Evolutionary conservation across 1,284 basidiomycete genomes (phyloP).

Genomic region (Fomitopsis betulina): DNA sequence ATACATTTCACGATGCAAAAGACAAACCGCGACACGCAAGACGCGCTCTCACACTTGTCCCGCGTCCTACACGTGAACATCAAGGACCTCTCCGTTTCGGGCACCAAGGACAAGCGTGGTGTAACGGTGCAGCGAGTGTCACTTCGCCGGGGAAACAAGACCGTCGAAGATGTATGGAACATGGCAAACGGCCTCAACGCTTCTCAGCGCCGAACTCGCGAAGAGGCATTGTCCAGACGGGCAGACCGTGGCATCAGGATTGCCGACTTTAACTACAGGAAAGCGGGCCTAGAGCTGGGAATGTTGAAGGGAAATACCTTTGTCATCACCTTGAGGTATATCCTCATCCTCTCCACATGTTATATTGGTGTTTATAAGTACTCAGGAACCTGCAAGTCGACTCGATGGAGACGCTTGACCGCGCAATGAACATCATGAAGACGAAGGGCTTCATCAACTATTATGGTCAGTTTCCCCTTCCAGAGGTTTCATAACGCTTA

Average conservation of each 20-base stretch:
- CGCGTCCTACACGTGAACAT: constrained; percentile 70
- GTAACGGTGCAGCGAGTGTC: constrained; percentile 94
- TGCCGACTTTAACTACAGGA: constrained; percentile 84
- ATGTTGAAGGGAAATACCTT: constrained; percentile 97
- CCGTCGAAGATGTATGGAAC: constrained; percentile 83
- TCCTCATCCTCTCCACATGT: neutral
- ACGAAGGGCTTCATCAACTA: constrained; percentile 95
- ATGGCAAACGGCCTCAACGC: constrained; percentile 61
- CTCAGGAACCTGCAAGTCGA: constrained; percentile 81
- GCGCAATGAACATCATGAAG: constrained; percentile 79
- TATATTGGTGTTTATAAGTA: neutral
- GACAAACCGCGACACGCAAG: constrained; percentile 96
- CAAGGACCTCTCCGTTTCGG: constrained; percentile 86
- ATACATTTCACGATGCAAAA: constrained; percentile 98
- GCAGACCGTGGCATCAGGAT: constrained; percentile 91
- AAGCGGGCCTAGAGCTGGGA: constrained; percentile 82
- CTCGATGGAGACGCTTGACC: constrained; percentile 66
- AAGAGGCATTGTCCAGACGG: constrained; percentile 60
- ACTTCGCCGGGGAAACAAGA: constrained; percentile 74
- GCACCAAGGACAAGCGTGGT: constrained; percentile 98
- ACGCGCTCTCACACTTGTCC: constrained; percentile 80
- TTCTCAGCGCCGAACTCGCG: constrained; percentile 45
- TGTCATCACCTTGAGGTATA: constrained; percentile 87
- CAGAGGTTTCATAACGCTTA: neutral
- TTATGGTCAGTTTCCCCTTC: constrained; percentile 52